A percentile compares a stretch with the other conserved stretches of the same genome.
Evolutionary conservation across 805 yeast species (phyloP).

Genomic region (Torulaspora microellipsoides): DNA sequence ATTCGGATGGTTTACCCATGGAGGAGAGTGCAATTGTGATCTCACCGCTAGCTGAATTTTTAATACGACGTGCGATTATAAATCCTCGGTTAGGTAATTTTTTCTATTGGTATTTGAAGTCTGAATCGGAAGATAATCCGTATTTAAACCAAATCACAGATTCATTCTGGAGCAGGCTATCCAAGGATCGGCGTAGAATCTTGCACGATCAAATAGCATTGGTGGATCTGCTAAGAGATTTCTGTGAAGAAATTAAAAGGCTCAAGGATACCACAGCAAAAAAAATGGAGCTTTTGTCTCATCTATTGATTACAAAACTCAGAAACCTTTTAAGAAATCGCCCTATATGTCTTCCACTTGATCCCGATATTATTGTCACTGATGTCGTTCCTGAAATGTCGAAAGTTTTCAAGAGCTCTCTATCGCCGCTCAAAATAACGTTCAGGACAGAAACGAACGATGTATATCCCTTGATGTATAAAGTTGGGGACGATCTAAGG

Average conservation of each 20-base stretch:
- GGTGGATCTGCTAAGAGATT: slow-evolving; percentile 56
- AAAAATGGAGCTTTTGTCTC: slow-evolving; percentile 65
- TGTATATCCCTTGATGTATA: slow-evolving; percentile 80
- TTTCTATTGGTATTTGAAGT: slow-evolving; percentile 88
- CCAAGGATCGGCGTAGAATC: slow-evolving; percentile 22
- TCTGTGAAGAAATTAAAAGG: slow-evolving; percentile 60
- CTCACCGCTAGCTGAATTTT: slow-evolving; percentile 69
- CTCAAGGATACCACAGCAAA: slow-evolving; percentile 72
- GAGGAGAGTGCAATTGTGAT: slow-evolving; percentile 28
- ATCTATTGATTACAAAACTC: slow-evolving; percentile 36
- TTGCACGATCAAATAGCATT: slow-evolving; percentile 62
- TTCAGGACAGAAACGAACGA: slow-evolving; percentile 54
- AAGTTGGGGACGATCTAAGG: slow-evolving; percentile 89
- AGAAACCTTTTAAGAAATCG: slow-evolving; percentile 38
- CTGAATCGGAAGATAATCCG: slow-evolving; percentile 73
- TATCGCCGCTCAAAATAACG: slow-evolving; percentile 81
- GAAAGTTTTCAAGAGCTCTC: slow-evolving; percentile 83
- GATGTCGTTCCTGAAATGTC: slow-evolving; percentile 79
- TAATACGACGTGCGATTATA: slow-evolving; percentile 64
- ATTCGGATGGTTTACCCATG: slow-evolving; percentile 11
- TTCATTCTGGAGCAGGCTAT: slow-evolving; percentile 40
- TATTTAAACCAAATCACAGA: slow-evolving; percentile 44
- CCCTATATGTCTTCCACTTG: slow-evolving; percentile 72
- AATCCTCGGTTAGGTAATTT: slow-evolving; percentile 70
- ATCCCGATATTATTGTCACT: slow-evolving; percentile 67